Evolutionary conservation across 768 basidiomycete species (phyloP).

Genomic region (Tulasnella sp.): DNA sequence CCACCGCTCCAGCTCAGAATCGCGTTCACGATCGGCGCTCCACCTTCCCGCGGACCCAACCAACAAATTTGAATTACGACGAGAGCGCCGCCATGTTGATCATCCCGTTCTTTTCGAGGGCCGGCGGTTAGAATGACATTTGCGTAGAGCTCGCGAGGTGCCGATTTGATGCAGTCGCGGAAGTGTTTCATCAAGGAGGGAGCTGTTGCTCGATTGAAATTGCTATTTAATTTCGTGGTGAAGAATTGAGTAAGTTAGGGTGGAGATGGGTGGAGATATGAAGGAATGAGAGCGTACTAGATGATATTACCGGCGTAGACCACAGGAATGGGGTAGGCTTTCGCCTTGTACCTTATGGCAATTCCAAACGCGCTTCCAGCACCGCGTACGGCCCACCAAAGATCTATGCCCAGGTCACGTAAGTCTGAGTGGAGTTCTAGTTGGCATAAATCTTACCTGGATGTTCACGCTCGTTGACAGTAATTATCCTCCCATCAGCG

Average conservation of each 20-base stretch:
- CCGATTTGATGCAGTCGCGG: constrained; percentile 89
- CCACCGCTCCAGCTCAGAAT: constrained; percentile 91
- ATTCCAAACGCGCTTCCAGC: constrained; percentile 84
- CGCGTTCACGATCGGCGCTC: constrained; percentile 74
- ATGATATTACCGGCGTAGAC: constrained; percentile 93
- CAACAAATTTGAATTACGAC: constrained; percentile 89
- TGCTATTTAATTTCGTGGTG: constrained; percentile 50
- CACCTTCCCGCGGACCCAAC: constrained; percentile 72
- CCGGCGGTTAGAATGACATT: constrained; percentile 91
- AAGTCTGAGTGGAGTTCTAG: background rate
- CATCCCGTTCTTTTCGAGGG: constrained; percentile 48
- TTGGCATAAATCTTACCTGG: constrained; percentile 54
- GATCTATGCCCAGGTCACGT: constrained; percentile 51
- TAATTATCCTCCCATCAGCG: constrained; percentile 83
- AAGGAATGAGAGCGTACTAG: constrained; percentile 61
- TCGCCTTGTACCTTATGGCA: constrained; percentile 86
- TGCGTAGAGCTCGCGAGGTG: constrained; percentile 84
- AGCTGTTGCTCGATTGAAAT: constrained; percentile 84
- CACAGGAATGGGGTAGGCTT: constrained; percentile 84
- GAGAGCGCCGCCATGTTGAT: constrained; percentile 72
- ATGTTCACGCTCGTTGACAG: constrained; percentile 71
- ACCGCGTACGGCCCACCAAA: constrained; percentile 88
- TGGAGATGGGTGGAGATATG: constrained; percentile 31
- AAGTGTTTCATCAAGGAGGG: constrained; percentile 89
- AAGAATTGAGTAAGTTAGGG: constrained; percentile 12